Evolutionary conservation across 768 basidiomycete genomes (phyloP), one percentile per base, ranked within the genome.

Genomic region (Xerocomellus amylosporus): DNA sequence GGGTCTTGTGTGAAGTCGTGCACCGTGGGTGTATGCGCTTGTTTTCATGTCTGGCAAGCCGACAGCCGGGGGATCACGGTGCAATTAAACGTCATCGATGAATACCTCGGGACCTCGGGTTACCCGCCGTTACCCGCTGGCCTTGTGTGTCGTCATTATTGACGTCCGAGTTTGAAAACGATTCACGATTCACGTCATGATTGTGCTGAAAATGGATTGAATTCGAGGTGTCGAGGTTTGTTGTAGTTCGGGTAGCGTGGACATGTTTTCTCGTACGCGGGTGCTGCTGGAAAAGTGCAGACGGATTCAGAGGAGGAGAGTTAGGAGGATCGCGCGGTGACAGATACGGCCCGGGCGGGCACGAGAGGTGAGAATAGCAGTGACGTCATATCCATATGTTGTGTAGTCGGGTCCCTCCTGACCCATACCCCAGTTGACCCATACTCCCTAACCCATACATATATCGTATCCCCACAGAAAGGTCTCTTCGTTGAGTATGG

Each of bases 401-500:
- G n/a, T n/a, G n/a, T n/a, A n/a, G n/a, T n/a, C n/a, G n/a, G n/a
- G n/a, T n/a, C n/a, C n/a, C n/a, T n/a, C n/a, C n/a, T n/a, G n/a
- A n/a, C n/a, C n/a, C n/a, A n/a, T n/a, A n/a, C n/a, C n/a, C n/a
- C n/a, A n/a, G n/a, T n/a, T n/a, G n/a, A n/a, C n/a, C n/a, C n/a
- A n/a, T n/a, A n/a, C n/a, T n/a, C n/a, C n/a, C n/a, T n/a, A n/a
- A n/a, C n/a, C n/a, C n/a, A n/a, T 45, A 54, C 46, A 54, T 3
- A 9, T 40, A 0, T 36, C 8, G 22, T 45, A 51, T 45, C 49
- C 53, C n/a, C 31, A 49, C 0, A n/a, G 8, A 5, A 58, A 46
- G 17, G 36, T 22, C 2, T 46, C 47, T 20, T 58, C 53, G 31
- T 55, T 58, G 47, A 52, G 31, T 8, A 58, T 31, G 3, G 59